These are phyloP conservation scores for Berberis vulgaris DNA, from an alignment of 164 flowering plant genomes.

Conservation along the genomic window DNA sequence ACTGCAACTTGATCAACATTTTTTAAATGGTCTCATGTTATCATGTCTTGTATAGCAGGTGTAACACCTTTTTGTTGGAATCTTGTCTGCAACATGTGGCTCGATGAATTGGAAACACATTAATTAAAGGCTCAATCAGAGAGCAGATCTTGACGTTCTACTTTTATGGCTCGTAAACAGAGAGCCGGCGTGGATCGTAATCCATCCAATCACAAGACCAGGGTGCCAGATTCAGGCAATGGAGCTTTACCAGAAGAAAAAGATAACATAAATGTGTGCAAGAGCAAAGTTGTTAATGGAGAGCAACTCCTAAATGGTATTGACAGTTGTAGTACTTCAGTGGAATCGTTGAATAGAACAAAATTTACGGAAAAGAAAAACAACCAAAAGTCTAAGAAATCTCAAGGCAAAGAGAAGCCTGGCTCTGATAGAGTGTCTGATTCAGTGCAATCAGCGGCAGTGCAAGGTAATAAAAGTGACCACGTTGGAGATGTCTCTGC, in stretches of 20 bases:
- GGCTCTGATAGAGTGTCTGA: slow-evolving; percentile 16
- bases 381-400: slow-evolving; percentile 24
- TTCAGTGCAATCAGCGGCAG: slow-evolving; percentile 13
- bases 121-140: not conserved
- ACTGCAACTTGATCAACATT: too few relatives aligned
- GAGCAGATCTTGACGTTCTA: not conserved
- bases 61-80: not conserved
- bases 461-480: slow-evolving; percentile 15
- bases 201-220: slow-evolving; percentile 28
- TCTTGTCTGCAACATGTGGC: slow-evolving; percentile 2
- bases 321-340: slow-evolving; percentile 15
- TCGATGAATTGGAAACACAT: slow-evolving; percentile 2
- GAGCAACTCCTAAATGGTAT: slow-evolving; percentile 33
- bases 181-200: slow-evolving; percentile 48
- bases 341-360: slow-evolving; percentile 10
- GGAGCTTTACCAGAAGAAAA: slow-evolving; percentile 18
- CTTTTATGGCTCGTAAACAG: slow-evolving; percentile 56
- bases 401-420: slow-evolving; percentile 23
- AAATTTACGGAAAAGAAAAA: slow-evolving; percentile 21
- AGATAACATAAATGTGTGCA: slow-evolving; percentile 20
- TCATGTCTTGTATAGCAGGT: too few relatives aligned
- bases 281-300: slow-evolving; percentile 20
- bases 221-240: slow-evolving; percentile 29
- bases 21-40: too few relatives aligned
- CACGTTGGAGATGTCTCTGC: slow-evolving; percentile 13